Base-by-base conservation (phyloP, 768 basidiomycete genomes). In the Rhizopogon vinicolor region DNA sequence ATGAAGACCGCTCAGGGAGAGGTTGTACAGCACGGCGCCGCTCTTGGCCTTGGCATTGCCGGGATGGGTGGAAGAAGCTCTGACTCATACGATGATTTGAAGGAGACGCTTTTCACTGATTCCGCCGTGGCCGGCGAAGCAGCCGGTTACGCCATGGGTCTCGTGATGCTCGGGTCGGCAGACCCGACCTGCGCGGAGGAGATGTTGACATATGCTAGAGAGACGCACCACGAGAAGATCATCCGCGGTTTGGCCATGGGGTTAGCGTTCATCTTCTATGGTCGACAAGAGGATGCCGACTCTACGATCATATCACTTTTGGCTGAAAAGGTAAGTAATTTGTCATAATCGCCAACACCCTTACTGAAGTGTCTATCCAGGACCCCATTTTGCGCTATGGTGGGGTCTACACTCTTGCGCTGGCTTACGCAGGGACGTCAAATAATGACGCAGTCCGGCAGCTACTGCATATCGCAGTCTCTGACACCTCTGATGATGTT, bases 161-260 rank as follows among this genome's bases (percentile, higher is more conserved):
- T 99, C 52, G 84, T 98, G 66, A 98, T 98, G 95, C 81, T 99
- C 6, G 97, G 94, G n/a, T 94, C 93, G 3, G 94, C 85, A 14
- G 86, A 85, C 42, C 76, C 79, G 29, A 86, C 83, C 39, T 84
- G 85, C 52, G 84, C 93, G 37, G 87, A 91, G 29, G 97, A 99
- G 74, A 98, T 98, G 96, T 76, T 98, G 54, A 83, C 87, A 51
- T 99, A 99, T 65, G 94, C 97, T 29, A 84, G 89, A 53, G 97
- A 99, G 68, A 99, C 97, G 1, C 93, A 97, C 65, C 97, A 98
- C 67, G 97, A 99, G 76, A 99, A 98, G 77, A 98, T 98, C 65
- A 98, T 98, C 53, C 87, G 97, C 44, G 94, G 94, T 60, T 79
- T 99, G 52, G 91, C 95, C 7, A 81, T 99, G 62, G 96, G 96